phyloP scores from a whole-genome alignment of 306 rosid genomes.

The Medicago lupulina region DNA sequence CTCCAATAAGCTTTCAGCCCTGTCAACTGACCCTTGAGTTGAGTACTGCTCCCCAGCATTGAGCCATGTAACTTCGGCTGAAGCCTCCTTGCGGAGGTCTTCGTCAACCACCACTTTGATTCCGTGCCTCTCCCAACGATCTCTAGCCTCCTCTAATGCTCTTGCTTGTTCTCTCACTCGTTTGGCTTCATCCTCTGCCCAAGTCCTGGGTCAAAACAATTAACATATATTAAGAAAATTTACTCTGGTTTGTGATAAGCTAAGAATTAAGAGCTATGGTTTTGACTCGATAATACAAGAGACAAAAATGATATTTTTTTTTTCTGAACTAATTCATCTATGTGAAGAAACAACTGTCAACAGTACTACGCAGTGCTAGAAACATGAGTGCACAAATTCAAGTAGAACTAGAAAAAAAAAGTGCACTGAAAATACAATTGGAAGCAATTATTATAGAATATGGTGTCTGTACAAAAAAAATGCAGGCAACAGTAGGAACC shows the following conservation, averaged over 20 bases:
- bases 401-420: background rate
- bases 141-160: conserved; percentile 92
- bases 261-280: conserved; percentile 3
- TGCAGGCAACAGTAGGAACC: conserved; percentile 4
- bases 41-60: conserved; percentile 70
- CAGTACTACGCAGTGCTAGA: conserved; percentile 3
- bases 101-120: conserved; percentile 91
- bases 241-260: conserved; percentile 8
- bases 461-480: background rate
- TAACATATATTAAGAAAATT: conserved; percentile 18
- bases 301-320: background rate
- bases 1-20: conserved; percentile 74
- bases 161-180: conserved; percentile 91
- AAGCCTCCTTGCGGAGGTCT: conserved; percentile 82
- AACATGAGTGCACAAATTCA: conserved; percentile 10
- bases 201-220: conserved; percentile 60
- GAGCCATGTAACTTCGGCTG: conserved; percentile 80
- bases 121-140: conserved; percentile 94
- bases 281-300: background rate
- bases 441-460: conserved; percentile 11
- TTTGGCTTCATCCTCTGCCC: conserved; percentile 99
- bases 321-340: background rate
- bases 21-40: conserved; percentile 65
- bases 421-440: conserved; percentile 2
- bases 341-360: conserved; percentile 8